Base-by-base conservation (phyloP, 257 asterid species). In the Perilla frutescens region DNA sequence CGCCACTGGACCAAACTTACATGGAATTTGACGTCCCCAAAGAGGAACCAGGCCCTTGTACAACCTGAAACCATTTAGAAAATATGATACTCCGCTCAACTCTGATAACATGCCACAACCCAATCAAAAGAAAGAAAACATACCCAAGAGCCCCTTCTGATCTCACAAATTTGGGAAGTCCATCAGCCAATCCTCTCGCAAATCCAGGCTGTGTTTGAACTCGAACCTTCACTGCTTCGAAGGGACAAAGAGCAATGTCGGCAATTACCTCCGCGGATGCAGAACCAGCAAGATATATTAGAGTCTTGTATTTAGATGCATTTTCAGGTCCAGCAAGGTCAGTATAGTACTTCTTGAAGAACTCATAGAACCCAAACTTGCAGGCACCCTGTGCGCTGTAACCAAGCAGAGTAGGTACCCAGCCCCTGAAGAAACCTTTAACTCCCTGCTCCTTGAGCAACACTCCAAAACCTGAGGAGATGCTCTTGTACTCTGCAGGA, bases 1-100 rank as follows among this genome's bases (percentile, higher is more conserved):
- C 14, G 13, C 9, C 39, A 3, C 45, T 5, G 40, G 64, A 56
- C 36, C 29, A 31, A 72, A 81, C 96, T 84, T 80, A 90, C 96
- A 90, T 77, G 96, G 96, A 79, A 90, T 90, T 69, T 90, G 96
- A 77, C 96, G 96, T 6, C 96, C 96, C 96, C 96, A 90, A 56
- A 90, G 93, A 74, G 96, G 96, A 78, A 90, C 93, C 64, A 90
- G 45, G 15, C 96, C 96, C 88, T 88, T 90, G 93, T 90, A 90
- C 73, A 90, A 50, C 77, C 96, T 90, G 88, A 77, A 84, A 45
- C 77, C 45, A 26, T 64, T 50, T 20, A 64, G 4, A 53, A 59
- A 71, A 8, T n/a, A 50, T 65, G 43, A 63, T 7, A 56, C 36
- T 57, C 3, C 48, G 6, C 36, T 43, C 4, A 54, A 66, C 58